A percentile compares a stretch with the other conserved stretches of the same genome.
Evolutionary conservation across 2,329 filamentous ascomycete genomes (phyloP).

Genomic region (Coniochaeta sp.): DNA sequence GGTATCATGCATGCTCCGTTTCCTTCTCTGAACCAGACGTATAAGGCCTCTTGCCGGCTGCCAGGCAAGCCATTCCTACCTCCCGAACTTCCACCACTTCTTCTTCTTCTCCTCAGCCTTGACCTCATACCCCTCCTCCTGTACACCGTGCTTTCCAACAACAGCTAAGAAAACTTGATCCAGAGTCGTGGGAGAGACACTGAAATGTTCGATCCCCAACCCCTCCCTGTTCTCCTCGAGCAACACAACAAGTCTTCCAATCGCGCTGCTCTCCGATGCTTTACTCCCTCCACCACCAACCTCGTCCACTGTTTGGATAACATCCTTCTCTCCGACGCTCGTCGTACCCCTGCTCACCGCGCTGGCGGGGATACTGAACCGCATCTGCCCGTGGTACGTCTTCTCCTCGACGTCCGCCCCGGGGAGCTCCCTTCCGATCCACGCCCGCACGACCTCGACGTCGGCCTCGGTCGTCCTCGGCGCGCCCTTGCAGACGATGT

Average conservation of each 20-base stretch:
- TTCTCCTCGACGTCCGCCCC: constrained; percentile 63
- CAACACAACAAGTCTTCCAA: constrained; percentile 63
- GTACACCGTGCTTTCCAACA: constrained; percentile 70
- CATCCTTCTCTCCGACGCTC: constrained; percentile 5
- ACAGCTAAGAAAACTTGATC: constrained; percentile 89
- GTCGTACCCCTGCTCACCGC: constrained; percentile 11
- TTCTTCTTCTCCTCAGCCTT: constrained; percentile 18
- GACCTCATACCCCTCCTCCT: constrained; percentile 59
- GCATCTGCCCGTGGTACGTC: constrained; percentile 77
- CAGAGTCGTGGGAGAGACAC: constrained; percentile 76
- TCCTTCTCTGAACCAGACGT: not conserved
- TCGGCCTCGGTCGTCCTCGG: constrained; percentile 65
- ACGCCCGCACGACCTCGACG: constrained; percentile 58
- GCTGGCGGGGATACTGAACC: constrained; percentile 63
- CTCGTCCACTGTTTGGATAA: constrained; percentile 1
- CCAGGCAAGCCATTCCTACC: too few species aligned
- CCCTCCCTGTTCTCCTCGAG: constrained; percentile 64
- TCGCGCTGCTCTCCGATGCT: constrained; percentile 32
- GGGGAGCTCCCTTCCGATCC: constrained; percentile 57
- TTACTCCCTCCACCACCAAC: not conserved
- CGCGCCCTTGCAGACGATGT: constrained; percentile 68
- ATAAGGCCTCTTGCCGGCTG: not conserved
- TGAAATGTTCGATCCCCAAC: constrained; percentile 77
- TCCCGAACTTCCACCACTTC: constrained; percentile 7
- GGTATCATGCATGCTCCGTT: not conserved